Evolutionary conservation across 1,139 yeast species (phyloP).

Genomic region (Hansenula anomala): DNA sequence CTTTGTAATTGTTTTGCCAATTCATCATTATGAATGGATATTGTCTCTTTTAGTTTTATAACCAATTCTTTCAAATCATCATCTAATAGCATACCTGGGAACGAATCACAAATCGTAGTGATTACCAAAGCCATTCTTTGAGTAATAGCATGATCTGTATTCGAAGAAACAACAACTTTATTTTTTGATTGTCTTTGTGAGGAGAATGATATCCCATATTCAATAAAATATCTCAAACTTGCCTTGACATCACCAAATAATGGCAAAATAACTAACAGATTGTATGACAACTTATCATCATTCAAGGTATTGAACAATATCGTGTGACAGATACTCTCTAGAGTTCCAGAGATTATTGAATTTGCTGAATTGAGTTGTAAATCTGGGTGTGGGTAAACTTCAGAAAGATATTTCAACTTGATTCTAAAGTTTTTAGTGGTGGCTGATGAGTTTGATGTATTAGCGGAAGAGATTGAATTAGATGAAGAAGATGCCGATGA

Average conservation of each 20-base stretch:
- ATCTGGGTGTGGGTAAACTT: conserved; percentile 63
- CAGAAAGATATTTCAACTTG: conserved; percentile 31
- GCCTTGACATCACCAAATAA: conserved; percentile 55
- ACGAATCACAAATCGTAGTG: conserved; percentile 39
- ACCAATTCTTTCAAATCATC: conserved; percentile 39
- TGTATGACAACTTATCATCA: conserved; percentile 34
- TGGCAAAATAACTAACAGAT: conserved; percentile 58
- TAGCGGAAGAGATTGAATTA: conserved; percentile 4
- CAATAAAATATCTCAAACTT: conserved; percentile 44
- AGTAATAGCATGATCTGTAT: conserved; percentile 32
- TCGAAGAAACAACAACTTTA: conserved; percentile 23
- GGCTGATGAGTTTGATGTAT: neutral
- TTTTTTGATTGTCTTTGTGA: conserved; percentile 18
- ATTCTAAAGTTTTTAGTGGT: conserved; percentile 9
- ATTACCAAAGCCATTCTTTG: conserved; percentile 42
- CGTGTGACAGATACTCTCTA: conserved; percentile 74
- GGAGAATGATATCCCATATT: conserved; percentile 34
- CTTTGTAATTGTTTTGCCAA: conserved; percentile 39
- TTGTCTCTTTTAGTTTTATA: conserved; percentile 37
- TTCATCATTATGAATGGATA: conserved; percentile 42
- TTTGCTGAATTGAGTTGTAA: conserved; percentile 44
- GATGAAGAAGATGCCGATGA: conserved; percentile 5
- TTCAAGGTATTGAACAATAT: conserved; percentile 48
- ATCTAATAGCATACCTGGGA: conserved; percentile 53
- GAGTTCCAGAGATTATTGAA: conserved; percentile 44